Evolutionary conservation across 2,329 filamentous ascomycete species (phyloP).

Genomic region (Ceratocystis variospora): DNA sequence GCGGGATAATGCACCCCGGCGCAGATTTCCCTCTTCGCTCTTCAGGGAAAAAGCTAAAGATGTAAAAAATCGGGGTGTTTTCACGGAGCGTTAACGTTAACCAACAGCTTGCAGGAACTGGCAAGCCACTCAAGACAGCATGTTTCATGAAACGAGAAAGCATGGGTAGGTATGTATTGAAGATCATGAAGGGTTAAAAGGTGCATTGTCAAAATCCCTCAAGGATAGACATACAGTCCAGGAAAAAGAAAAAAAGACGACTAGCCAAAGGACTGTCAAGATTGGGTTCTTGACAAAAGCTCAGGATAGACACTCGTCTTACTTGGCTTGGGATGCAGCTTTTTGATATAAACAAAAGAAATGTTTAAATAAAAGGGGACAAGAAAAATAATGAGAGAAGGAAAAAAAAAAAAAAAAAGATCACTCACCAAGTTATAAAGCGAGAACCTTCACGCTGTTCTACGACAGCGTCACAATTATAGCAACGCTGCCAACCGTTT

Average conservation of each 20-base stretch:
- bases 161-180: background rate
- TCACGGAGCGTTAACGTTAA: background rate
- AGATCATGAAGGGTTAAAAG: background rate
- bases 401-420: background rate
- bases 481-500: constrained; percentile 63
- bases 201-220: background rate
- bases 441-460: constrained; percentile 74
- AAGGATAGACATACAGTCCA: background rate
- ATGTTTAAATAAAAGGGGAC: background rate
- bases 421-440: constrained; percentile 68
- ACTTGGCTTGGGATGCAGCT: background rate
- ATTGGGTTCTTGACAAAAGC: background rate
- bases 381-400: constrained; percentile 17
- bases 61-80: background rate
- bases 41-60: background rate
- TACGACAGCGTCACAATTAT: constrained; percentile 58
- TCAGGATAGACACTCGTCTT: background rate
- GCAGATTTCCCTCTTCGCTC: background rate
- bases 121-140: constrained; percentile 4
- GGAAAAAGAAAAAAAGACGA: background rate
- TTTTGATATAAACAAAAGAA: background rate
- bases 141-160: background rate
- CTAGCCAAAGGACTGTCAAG: background rate
- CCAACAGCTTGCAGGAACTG: background rate
- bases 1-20: background rate